These are phyloP conservation scores for Wickerhamiella kazuoi DNA, from an alignment of 805 yeast genomes.

Conservation along the genomic window DNA sequence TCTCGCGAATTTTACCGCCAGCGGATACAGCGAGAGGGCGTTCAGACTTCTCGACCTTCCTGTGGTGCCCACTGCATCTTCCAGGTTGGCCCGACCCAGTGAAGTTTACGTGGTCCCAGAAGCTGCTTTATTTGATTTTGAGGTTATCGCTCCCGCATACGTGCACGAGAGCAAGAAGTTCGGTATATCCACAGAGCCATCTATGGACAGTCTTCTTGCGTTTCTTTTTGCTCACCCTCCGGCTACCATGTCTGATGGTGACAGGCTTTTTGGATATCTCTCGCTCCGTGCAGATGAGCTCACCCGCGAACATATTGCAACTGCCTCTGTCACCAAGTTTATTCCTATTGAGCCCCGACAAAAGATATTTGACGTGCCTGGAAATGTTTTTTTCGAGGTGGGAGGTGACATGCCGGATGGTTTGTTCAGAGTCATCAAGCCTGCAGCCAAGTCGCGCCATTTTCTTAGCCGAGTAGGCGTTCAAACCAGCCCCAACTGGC, in stretches of 20 bases:
- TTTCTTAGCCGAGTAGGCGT: slow-evolving; percentile 21
- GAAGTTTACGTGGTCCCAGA: slow-evolving; percentile 14
- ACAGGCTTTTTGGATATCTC: slow-evolving; percentile 18
- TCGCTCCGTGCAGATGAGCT: slow-evolving; percentile 15
- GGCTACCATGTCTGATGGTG: slow-evolving; percentile 9
- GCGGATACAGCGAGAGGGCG: slow-evolving; percentile 8
- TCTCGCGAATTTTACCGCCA: slow-evolving; percentile 12
- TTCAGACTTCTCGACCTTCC: slow-evolving; percentile 2
- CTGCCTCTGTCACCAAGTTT: slow-evolving; percentile 10
- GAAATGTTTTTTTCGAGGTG: slow-evolving; percentile 12
- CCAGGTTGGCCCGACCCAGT: slow-evolving; percentile 9
- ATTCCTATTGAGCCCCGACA: slow-evolving; percentile 14
- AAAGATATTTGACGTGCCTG: slow-evolving; percentile 12
- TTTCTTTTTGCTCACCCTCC: slow-evolving; percentile 15
- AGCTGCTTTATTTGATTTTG: slow-evolving; percentile 17
- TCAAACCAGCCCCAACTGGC: slow-evolving; percentile 18
- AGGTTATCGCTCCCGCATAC: slow-evolving; percentile 14
- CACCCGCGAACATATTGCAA: slow-evolving; percentile 8
- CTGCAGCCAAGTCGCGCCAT: slow-evolving; percentile 12
- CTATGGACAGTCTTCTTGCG: slow-evolving; percentile 9
- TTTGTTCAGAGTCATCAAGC: slow-evolving; percentile 6
- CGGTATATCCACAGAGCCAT: slow-evolving; percentile 19
- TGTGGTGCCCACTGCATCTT: slow-evolving; percentile 12
- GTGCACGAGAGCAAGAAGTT: slow-evolving; percentile 17
- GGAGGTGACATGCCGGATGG: slow-evolving; percentile 6